Evolutionary conservation across 768 basidiomycete species (phyloP), one percentile per base, ranked within the genome.

Genomic region (Russula foetens): DNA sequence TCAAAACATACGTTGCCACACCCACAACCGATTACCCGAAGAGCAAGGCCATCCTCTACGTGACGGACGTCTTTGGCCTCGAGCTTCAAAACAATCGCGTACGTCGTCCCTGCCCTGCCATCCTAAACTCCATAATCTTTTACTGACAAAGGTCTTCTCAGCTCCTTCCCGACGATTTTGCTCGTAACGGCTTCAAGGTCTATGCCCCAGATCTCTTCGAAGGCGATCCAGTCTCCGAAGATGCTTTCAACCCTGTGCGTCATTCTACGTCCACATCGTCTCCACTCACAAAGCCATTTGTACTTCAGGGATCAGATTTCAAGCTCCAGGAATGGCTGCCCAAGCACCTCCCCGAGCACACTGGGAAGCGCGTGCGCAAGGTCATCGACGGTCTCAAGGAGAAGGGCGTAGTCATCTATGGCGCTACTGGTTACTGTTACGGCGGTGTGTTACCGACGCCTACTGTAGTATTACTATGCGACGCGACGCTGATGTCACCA

Each of bases 101-200:
- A 31, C 23, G 41, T 50, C 28, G 7, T 59, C 24, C 21, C 23
- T 1, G 21, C 2, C 23, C n/a, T 9, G 11, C 24, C 24, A 5
- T 24, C 24, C 45, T 7, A 6, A 8, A 39, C 11, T 7, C 33
- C 12, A 7, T 14, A 35, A 35, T 39, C 45, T 8, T n/a, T n/a
- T 12, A 2, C 26, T 21, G 9, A 28, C 4, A 23, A 15, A 14
- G 17, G 17, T 11, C 7, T 17, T 19, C 26, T 26, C 62, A 81
- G 78, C 67, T 77, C 17, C 73, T 79, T 15, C 73, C 73, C 4
- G 79, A 80, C 57, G 77, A 75, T 61, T 76, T 74, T 61, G 75
- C 76, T 33, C 65, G 60, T 29, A 76, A 76, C 55, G 76, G 76
- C 11, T 76, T 73, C 56, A 52, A 58, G 26, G 65, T 66, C 26